Base-by-base conservation (phyloP, 495 filamentous ascomycete genomes). In the Hypoxylon lenormandii region DNA sequence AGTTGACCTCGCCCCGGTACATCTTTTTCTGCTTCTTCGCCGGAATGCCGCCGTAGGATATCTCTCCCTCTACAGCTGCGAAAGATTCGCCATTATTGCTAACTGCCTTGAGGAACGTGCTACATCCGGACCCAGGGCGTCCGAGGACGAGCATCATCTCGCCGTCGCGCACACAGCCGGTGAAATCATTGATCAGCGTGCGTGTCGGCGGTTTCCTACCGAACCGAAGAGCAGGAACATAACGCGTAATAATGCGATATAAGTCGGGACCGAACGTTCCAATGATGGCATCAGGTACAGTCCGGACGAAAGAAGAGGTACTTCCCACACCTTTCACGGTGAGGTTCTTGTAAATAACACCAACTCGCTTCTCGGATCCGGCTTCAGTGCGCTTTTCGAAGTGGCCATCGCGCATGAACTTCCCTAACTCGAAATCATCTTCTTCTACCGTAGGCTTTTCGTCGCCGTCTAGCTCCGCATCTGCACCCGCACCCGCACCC, bases 231-330 rank as follows among this genome's bases (percentile, higher is more conserved):
- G 77, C 78, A 0, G 92, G 91, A 38, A 93, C 80, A 66, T 87
- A 91, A 4, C 80, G 75, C 40, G 85, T 84, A 21, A 94, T 63
- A n/a, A 91, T 79, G 13, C 81, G 82, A 69, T 93, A 96, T 11
- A 94, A 74, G 79, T 96, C 92, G 0, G 91, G 92, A 0, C 92
- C 92, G 75, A 96, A 94, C 0, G 91, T 93, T 4, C 91, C 90
- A n/a, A 92, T 56, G 51, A 96, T 84, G 4, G 92, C 92, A 69
- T 92, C 84, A 2, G 91, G 92, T 0, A 96, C 80, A 0, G 91
- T 92, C 15, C 87, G 86, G 15, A 91, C 90, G 64, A 91, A 91
- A 1, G 84, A 86, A 0, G 90, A 82, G 1, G 86, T 87, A 7
- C 86, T 86, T 55, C 87, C 85, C 7, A 90, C 80, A 38, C 91